Conservation (phyloP, 371 early-diverging fungal species). For the Mucor irregularis region DNA sequence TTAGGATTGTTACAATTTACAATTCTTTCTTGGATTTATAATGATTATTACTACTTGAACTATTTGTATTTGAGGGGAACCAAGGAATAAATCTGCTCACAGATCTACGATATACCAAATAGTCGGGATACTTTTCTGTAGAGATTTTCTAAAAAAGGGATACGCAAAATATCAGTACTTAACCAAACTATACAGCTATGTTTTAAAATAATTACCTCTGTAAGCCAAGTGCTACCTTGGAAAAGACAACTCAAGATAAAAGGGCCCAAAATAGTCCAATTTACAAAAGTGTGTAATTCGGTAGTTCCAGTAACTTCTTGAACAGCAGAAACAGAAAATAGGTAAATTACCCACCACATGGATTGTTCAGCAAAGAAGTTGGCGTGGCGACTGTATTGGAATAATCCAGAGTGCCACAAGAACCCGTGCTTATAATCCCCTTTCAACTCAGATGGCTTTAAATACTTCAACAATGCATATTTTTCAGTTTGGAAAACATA, state of each 20-base stretch:
- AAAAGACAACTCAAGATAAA: conserved; percentile 65
- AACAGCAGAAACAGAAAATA: conserved; percentile 60
- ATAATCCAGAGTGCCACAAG: conserved; percentile 69
- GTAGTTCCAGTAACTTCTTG: conserved; percentile 7
- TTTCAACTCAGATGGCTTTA: conserved; percentile 24
- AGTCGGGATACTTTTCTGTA: conserved; percentile 70
- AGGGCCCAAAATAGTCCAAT: conserved; percentile 64
- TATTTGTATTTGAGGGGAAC: conserved; percentile 25
- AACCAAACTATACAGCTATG: background rate
- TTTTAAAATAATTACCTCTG: conserved; percentile 58
- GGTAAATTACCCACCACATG: conserved; percentile 66
- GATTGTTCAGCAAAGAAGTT: conserved; percentile 81
- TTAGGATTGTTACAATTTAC: background rate
- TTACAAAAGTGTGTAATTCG: conserved; percentile 33
- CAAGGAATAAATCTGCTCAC: conserved; percentile 70
- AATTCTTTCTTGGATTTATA: conserved; percentile 5
- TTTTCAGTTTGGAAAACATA: conserved; percentile 78
- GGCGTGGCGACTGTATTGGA: conserved; percentile 76
- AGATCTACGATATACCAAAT: conserved; percentile 62
- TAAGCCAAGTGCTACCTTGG: conserved; percentile 72
- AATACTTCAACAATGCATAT: conserved; percentile 38
- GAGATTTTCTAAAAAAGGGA: conserved; percentile 48
- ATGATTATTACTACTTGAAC: background rate
- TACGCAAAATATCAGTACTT: too few relatives aligned
- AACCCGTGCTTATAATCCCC: conserved; percentile 68